Evolutionary conservation across 768 basidiomycete species (phyloP), one percentile per base, ranked within the genome.

Genomic region (Trametes gibbosa): DNA sequence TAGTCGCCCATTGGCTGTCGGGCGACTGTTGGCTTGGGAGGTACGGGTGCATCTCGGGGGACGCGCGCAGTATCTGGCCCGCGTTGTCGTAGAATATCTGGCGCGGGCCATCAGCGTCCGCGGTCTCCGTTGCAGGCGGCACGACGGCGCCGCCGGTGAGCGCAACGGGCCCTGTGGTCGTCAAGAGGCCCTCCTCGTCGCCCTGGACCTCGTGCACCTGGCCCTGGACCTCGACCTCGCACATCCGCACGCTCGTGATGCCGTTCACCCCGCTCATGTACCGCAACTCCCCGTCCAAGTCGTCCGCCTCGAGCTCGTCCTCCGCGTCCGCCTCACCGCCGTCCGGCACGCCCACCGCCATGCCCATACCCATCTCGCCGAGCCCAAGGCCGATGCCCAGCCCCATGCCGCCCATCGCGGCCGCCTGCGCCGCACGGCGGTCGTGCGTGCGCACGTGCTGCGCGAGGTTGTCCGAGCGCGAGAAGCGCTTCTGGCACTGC

Each of bases 381-480:
- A 32, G 29, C 29, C 5, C 29, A 10, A 32, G 55, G 14, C 47
- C 27, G 27, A 32, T 4, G 47, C 46, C 29, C 29, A 32, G n/a
- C n/a, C n/a, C n/a, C 19, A 32, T 32, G 27, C 66, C 72, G 51
- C 65, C 62, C 40, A 70, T 73, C 14, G 68, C 67, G 59, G 69
- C 56, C 68, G 73, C 46, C 3, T 62, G 65, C 40, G 68, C 75
- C 14, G 73, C 76, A 43, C 81, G 57, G n/a, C 57, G 75, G 55
- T 80, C 78, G 73, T 96, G 95, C 48, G 92, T 93, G 61, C 91
- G 83, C 58, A 87, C 69, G 70, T 98, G 95, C 72, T 96, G 92
- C 21, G 82, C 84, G 40, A 98, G 80, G 67, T 95, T 95, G 70
- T 96, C 95, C 68, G 86, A 87, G 68, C 93, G 79, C 64, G 90